These are phyloP conservation scores for Pleodorina starrii DNA, from an alignment of 139 green algal genomes.

Conservation along the genomic window DNA sequence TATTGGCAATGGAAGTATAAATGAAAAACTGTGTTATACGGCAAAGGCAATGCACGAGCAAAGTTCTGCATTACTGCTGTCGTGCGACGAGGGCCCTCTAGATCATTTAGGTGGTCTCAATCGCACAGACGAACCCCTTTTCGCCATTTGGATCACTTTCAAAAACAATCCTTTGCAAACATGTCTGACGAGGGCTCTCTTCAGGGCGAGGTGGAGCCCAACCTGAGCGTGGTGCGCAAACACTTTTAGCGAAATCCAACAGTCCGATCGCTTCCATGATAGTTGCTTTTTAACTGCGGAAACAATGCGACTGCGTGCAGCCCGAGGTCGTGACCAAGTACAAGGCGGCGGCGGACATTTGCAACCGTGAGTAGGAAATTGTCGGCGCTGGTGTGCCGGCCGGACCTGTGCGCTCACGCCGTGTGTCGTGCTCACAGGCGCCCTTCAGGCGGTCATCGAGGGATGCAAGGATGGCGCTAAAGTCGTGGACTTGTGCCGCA, in stretches of 20 bases:
- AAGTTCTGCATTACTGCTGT: too few species aligned
- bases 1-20: too few species aligned
- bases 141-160: neutral
- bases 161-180: neutral
- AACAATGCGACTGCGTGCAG: slow-evolving; percentile 65
- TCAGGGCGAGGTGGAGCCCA: slow-evolving; percentile 24
- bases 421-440: slow-evolving; percentile 74
- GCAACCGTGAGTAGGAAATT: slow-evolving; percentile 88
- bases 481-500: slow-evolving; percentile 91
- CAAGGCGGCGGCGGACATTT: slow-evolving; percentile 97
- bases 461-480: slow-evolving; percentile 89
- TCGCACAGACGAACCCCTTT: too few species aligned
- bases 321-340: slow-evolving; percentile 99
- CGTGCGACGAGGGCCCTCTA: too few species aligned
- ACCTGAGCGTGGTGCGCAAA: slow-evolving; percentile 25
- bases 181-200: slow-evolving; percentile 48
- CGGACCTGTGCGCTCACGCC: neutral
- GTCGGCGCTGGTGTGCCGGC: neutral
- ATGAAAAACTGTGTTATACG: too few species aligned
- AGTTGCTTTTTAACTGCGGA: neutral
- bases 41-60: too few species aligned
- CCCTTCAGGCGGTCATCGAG: slow-evolving; percentile 82
- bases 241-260: neutral
- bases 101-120: too few species aligned
- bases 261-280: neutral